Conservation (phyloP, 2,329 filamentous ascomycete genomes). For the Aspergillus ustus region DNA sequence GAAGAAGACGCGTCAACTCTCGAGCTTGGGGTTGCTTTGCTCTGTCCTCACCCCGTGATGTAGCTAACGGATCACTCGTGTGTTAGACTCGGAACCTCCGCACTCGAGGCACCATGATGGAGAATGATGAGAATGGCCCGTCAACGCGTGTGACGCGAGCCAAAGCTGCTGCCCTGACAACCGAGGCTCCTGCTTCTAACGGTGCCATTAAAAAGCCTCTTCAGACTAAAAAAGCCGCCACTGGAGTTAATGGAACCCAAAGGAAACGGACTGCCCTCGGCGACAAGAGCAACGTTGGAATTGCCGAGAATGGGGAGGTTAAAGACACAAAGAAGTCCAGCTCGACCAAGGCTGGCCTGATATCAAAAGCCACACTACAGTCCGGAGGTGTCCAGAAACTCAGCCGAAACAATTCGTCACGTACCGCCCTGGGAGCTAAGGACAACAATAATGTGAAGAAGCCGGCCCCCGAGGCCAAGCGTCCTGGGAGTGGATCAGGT, state of each 20-base stretch:
- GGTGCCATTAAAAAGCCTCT: slow-evolving; percentile 67
- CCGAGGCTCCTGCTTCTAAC: slow-evolving; percentile 57
- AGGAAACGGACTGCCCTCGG: slow-evolving; percentile 84
- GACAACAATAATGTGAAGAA: slow-evolving; percentile 67
- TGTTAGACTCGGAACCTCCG: slow-evolving; percentile 70
- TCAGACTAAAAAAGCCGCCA: slow-evolving; percentile 70
- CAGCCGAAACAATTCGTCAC: slow-evolving; percentile 62
- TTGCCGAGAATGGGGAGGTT: slow-evolving; percentile 61
- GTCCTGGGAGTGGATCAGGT: slow-evolving; percentile 73
- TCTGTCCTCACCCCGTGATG: neutral
- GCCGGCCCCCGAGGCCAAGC: slow-evolving; percentile 66
- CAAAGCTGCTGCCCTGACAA: slow-evolving; percentile 74
- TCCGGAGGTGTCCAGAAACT: slow-evolving; percentile 81
- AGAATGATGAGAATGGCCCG: slow-evolving; percentile 88
- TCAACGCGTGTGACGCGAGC: slow-evolving; percentile 89
- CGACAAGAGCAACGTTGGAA: slow-evolving; percentile 94
- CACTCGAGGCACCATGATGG: slow-evolving; percentile 78
- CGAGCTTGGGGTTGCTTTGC: neutral
- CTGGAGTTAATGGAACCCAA: slow-evolving; percentile 52
- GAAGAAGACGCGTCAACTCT: slow-evolving; percentile 22
- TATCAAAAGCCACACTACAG: slow-evolving; percentile 77
- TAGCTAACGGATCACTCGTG: slow-evolving; percentile 45
- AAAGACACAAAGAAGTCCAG: slow-evolving; percentile 75
- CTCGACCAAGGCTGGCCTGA: slow-evolving; percentile 66
- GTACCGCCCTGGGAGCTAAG: slow-evolving; percentile 68